Percentiles rank a stretch among this genome's conserved stretches.
phyloP scores from a whole-genome alignment of 2,329 filamentous ascomycete genomes.

The Fusarium algeriense region DNA sequence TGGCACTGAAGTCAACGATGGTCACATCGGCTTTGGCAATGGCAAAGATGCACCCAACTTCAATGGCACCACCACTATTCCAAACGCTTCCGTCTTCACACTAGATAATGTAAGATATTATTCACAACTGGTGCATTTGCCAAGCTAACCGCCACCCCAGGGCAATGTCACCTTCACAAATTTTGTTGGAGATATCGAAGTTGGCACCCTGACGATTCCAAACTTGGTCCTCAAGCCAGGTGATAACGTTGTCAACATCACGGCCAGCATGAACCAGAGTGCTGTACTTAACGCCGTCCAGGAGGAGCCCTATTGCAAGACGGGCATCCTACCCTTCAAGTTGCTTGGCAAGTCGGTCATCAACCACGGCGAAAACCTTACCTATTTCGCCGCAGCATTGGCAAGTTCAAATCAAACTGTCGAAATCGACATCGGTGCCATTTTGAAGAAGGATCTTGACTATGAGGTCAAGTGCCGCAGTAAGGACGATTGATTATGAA shows the following conservation, averaged over 20 bases:
- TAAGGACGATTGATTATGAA: conserved; percentile 11
- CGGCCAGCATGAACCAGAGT: conserved; percentile 64
- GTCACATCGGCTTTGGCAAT: conserved; percentile 58
- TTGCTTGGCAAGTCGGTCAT: conserved; percentile 65
- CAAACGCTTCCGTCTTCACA: conserved; percentile 73
- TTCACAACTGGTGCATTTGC: not conserved
- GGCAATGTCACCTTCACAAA: conserved; percentile 74
- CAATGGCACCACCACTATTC: conserved; percentile 68
- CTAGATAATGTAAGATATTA: conserved; percentile 68
- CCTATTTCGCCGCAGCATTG: conserved; percentile 69
- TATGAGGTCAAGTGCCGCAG: conserved; percentile 45
- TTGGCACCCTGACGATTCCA: conserved; percentile 69
- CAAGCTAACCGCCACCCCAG: conserved; percentile 48
- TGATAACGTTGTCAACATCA: conserved; percentile 66
- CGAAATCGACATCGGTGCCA: conserved; percentile 63
- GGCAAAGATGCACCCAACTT: conserved; percentile 69
- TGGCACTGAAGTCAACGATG: conserved; percentile 65
- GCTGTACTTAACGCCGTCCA: conserved; percentile 58
- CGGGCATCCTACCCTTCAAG: conserved; percentile 66
- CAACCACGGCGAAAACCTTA: conserved; percentile 64
- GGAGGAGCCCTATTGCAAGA: conserved; percentile 63
- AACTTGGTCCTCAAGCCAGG: conserved; percentile 71
- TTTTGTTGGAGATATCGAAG: conserved; percentile 61
- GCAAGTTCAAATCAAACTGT: conserved; percentile 63
- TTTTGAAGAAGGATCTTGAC: conserved; percentile 53